phyloP scores from a whole-genome alignment of 768 basidiomycete species.

The Leucosporidium scottii region DNA sequence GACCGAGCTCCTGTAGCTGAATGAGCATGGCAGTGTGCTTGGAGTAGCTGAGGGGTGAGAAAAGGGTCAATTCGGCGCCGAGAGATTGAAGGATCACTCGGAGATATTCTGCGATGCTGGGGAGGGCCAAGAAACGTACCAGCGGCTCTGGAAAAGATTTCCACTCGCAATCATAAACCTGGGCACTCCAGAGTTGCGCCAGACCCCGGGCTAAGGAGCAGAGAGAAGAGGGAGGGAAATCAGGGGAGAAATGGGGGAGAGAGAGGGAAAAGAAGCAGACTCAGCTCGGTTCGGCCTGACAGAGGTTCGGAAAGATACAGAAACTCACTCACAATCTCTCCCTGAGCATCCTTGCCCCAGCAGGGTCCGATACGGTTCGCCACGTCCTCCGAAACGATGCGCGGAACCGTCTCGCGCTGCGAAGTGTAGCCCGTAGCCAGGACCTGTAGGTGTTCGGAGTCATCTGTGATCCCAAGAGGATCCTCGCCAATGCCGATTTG shows the following conservation, averaged over 20 bases:
- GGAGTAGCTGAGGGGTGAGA: too few species aligned
- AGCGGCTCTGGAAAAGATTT: conserved; percentile 31
- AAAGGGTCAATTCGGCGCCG: neutral
- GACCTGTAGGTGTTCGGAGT: too few species aligned
- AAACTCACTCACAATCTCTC: conserved; percentile 36
- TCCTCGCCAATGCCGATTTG: too few species aligned
- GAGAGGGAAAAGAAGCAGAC: neutral
- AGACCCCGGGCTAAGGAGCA: conserved; percentile 4
- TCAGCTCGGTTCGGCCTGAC: neutral
- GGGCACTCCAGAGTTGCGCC: conserved; percentile 20
- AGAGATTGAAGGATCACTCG: too few species aligned
- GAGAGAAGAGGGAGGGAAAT: too few species aligned
- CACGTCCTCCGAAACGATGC: conserved; percentile 38
- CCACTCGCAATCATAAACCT: conserved; percentile 15
- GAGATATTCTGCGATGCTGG: too few species aligned
- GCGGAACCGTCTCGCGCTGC: conserved; percentile 38
- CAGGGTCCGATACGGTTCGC: conserved; percentile 38
- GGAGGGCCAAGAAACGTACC: conserved; percentile 26
- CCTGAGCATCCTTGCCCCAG: conserved; percentile 42
- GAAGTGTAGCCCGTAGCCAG: conserved; percentile 5
- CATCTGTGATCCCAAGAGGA: too few species aligned
- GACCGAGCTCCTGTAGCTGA: conserved; percentile 35
- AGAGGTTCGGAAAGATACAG: too few species aligned
- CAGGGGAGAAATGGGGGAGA: too few species aligned
- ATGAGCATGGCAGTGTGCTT: conserved; percentile 23